Evolutionary conservation across 768 basidiomycete species (phyloP).

Genomic region (Calocera cornea): DNA sequence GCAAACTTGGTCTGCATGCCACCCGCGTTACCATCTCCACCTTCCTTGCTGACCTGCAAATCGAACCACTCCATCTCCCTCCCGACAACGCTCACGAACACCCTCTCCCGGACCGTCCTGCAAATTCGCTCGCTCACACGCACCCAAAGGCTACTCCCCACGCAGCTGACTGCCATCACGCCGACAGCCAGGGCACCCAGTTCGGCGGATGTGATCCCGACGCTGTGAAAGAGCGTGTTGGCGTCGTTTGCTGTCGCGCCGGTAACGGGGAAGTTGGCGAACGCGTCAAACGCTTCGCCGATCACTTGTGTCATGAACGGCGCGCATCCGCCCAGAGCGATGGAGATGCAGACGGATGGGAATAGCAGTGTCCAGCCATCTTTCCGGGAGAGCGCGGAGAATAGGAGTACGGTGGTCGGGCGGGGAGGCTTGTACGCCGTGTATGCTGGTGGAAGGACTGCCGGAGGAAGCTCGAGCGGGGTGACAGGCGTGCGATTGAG

Average conservation of each 20-base stretch:
- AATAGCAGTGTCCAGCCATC: constrained; percentile 45
- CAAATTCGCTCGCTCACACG: constrained; percentile 73
- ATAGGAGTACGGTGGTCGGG: constrained; percentile 52
- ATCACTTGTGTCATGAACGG: constrained; percentile 79
- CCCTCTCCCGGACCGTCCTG: constrained; percentile 46
- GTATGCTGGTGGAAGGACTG: neutral
- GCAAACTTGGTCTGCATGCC: constrained; percentile 90
- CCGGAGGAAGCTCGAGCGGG: neutral
- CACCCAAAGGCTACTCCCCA: constrained; percentile 74
- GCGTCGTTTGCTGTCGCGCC: neutral
- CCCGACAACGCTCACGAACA: constrained; percentile 51
- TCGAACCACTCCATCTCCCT: constrained; percentile 91
- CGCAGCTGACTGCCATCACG: constrained; percentile 55
- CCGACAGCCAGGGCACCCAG: constrained; percentile 53
- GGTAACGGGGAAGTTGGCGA: constrained; percentile 42
- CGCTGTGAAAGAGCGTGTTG: constrained; percentile 38
- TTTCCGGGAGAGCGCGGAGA: constrained; percentile 45
- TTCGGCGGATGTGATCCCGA: constrained; percentile 50
- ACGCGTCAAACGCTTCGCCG: constrained; percentile 62
- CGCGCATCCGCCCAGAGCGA: constrained; percentile 54
- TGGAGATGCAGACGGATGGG: constrained; percentile 50
- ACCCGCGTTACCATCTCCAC: constrained; percentile 43
- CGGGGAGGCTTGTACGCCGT: constrained; percentile 22
- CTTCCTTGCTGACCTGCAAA: constrained; percentile 49
- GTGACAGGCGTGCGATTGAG: neutral